Evolutionary conservation across 768 basidiomycete species (phyloP).

Genomic region (Russula foetens): DNA sequence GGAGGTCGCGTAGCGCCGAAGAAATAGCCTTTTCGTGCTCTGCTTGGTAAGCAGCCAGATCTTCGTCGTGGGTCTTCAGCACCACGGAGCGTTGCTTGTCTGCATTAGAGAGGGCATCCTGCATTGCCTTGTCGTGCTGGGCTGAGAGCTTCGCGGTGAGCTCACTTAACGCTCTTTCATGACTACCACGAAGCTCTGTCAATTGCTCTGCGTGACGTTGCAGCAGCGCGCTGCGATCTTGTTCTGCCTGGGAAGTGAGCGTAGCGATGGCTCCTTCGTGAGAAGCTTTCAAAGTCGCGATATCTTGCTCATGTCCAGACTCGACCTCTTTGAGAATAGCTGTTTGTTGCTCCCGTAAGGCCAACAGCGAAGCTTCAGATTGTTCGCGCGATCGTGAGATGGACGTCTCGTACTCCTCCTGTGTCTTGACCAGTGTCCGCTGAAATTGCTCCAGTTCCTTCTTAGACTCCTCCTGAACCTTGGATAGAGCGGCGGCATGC

Average conservation of each 20-base stretch:
- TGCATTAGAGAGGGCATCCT: conserved; percentile 19
- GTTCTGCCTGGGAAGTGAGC: conserved; percentile 26
- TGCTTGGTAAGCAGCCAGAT: conserved; percentile 32
- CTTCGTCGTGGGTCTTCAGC: conserved; percentile 33
- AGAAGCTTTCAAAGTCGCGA: conserved; percentile 38
- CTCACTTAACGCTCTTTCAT: conserved; percentile 35
- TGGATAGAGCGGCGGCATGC: conserved; percentile 46
- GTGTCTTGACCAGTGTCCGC: conserved; percentile 35
- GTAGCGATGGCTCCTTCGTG: conserved; percentile 37
- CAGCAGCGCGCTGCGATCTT: conserved; percentile 30
- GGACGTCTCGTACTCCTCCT: conserved; percentile 35
- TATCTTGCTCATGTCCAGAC: conserved; percentile 47
- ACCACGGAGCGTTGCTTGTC: conserved; percentile 29
- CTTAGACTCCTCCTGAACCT: conserved; percentile 46
- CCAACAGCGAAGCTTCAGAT: conserved; percentile 38
- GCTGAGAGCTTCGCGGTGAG: conserved; percentile 3
- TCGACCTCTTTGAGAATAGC: conserved; percentile 46
- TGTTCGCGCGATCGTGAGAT: conserved; percentile 36
- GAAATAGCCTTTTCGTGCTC: conserved; percentile 42
- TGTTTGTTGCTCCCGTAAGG: conserved; percentile 49
- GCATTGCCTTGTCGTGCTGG: conserved; percentile 14
- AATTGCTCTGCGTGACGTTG: conserved; percentile 36
- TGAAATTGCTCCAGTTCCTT: conserved; percentile 44
- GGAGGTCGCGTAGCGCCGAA: background rate
- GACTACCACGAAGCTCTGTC: conserved; percentile 33